phyloP scores from a whole-genome alignment of 495 filamentous ascomycete species.

The Xylaria bambusicola region DNA sequence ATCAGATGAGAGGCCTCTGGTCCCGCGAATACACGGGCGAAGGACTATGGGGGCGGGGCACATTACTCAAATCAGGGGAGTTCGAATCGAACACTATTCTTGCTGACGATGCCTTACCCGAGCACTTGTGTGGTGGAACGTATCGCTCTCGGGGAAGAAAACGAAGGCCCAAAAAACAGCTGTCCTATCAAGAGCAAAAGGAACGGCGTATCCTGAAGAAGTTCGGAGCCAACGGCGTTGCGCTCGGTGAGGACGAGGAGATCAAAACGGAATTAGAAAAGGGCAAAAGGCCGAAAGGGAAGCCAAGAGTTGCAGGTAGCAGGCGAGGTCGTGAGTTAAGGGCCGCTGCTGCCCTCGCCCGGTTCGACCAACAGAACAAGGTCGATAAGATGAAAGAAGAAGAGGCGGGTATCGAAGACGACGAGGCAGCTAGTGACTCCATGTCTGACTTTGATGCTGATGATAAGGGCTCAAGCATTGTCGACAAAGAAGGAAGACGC shows the following conservation, averaged over 20 bases:
- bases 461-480: conserved; percentile 58
- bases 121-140: conserved; percentile 70
- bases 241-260: conserved; percentile 66
- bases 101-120: conserved; percentile 56
- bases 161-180: conserved; percentile 52
- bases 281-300: conserved; percentile 58
- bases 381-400: conserved; percentile 39
- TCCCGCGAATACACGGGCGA: conserved; percentile 68
- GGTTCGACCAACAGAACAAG: conserved; percentile 63
- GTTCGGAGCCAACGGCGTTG: conserved; percentile 67
- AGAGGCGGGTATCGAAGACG: conserved; percentile 30
- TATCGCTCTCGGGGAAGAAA: conserved; percentile 57
- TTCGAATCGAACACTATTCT: conserved; percentile 55
- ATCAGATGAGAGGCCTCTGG: conserved; percentile 66
- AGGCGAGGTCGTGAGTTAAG: conserved; percentile 70
- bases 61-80: conserved; percentile 57
- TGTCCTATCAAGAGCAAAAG: conserved; percentile 63
- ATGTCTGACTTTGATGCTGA: conserved; percentile 47
- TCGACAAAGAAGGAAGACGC: conserved; percentile 60
- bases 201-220: conserved; percentile 70
- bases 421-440: conserved; percentile 36
- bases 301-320: conserved; percentile 71
- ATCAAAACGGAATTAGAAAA: conserved; percentile 64
- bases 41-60: conserved; percentile 73
- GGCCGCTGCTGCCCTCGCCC: conserved; percentile 72